These are phyloP conservation scores for Wickerhamomyces sp. DNA, from an alignment of 1,139 yeast species.

Conservation along the genomic window DNA sequence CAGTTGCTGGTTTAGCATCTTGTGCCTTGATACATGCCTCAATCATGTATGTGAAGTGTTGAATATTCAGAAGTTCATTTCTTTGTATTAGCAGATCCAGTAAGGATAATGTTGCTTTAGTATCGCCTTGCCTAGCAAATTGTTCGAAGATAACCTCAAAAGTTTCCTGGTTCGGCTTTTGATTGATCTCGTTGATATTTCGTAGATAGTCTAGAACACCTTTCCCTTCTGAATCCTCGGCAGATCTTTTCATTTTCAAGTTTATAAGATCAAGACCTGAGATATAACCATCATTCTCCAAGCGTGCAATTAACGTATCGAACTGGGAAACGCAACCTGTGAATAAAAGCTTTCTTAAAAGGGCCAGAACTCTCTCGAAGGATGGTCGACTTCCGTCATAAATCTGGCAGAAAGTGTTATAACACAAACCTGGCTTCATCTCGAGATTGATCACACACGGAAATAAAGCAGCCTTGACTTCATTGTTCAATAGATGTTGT, in stretches of 20 bases:
- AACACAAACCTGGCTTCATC: not conserved
- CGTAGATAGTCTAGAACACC: constrained; percentile 3
- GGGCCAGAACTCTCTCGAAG: no score
- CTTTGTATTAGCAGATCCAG: constrained; percentile 59
- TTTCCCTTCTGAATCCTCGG: not conserved
- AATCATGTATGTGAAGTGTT: constrained; percentile 64
- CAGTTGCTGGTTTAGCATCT: constrained; percentile 5
- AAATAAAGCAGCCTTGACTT: not conserved
- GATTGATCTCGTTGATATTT: constrained; percentile 3
- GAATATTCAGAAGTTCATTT: constrained; percentile 49
- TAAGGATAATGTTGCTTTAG: constrained; percentile 55
- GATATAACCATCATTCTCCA: not conserved
- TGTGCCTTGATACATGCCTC: constrained; percentile 45
- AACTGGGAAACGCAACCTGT: not conserved
- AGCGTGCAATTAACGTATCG: not conserved
- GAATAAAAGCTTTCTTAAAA: not conserved
- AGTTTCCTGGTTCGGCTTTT: constrained; percentile 22
- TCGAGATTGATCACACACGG: not conserved
- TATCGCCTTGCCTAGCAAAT: constrained; percentile 48
- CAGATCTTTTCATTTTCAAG: constrained; percentile 4
- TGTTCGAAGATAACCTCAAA: constrained; percentile 27
- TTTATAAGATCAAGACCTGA: constrained; percentile 4
- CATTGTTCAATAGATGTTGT: no score
- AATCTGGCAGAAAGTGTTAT: not conserved
- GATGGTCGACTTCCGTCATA: not conserved